A percentile compares a stretch with the other conserved stretches of the same genome.
Conservation (phyloP, 1,139 yeast species). For the Protomyces gravidus region DNA sequence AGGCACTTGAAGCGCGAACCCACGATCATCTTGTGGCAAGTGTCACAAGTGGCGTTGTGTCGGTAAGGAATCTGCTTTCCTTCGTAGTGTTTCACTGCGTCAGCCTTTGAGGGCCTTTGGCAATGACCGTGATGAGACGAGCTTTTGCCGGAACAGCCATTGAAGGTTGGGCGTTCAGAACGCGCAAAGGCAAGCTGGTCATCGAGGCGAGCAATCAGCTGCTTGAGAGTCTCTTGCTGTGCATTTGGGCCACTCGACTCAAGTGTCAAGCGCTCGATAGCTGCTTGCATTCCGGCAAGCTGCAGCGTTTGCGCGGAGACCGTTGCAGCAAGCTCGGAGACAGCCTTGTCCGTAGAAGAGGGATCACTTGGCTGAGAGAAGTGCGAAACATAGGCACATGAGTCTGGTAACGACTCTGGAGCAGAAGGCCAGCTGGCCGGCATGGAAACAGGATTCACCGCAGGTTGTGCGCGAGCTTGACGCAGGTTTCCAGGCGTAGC, state of each 20-base stretch:
- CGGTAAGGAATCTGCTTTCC: not conserved
- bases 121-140: not conserved
- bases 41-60: conserved; percentile 34
- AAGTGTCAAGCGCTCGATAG: not conserved
- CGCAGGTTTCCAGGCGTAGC: too few relatives aligned
- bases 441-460: not conserved
- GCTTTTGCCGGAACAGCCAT: not conserved
- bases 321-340: not conserved
- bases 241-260: too few relatives aligned
- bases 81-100: not conserved
- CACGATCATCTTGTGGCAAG: conserved; percentile 36
- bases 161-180: too few relatives aligned
- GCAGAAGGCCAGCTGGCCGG: not conserved
- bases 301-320: not conserved
- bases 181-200: too few relatives aligned
- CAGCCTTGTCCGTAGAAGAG: not conserved
- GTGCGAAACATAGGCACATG: too few relatives aligned
- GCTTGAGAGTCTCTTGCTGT: not conserved
- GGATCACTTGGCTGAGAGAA: not conserved
- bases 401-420: too few relatives aligned
- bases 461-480: not conserved
- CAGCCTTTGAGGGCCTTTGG: not conserved
- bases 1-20: conserved; percentile 52
- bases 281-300: not conserved
- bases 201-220: not conserved